Conservation (phyloP, 2,329 filamentous ascomycete genomes). For the Chrysoporthe puriensis region DNA sequence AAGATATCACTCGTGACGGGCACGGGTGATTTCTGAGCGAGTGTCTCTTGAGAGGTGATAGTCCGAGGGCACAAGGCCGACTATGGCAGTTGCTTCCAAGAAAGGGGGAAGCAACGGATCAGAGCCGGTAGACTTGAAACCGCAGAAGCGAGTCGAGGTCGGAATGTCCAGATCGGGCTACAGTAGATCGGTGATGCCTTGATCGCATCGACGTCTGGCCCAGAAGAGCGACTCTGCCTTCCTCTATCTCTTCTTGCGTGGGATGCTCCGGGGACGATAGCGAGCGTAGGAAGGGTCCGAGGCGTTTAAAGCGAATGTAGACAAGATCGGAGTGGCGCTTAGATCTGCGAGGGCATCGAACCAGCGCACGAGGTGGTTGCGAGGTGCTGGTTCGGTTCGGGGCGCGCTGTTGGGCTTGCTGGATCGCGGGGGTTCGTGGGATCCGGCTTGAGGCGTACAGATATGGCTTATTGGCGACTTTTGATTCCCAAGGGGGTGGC, state of each 20-base stretch:
- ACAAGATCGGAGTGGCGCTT: slow-evolving; percentile 30
- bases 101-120: slow-evolving; percentile 5
- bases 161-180: not conserved
- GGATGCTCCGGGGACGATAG: slow-evolving; percentile 37
- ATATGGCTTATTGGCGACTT: slow-evolving; percentile 17
- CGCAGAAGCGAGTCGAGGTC: not conserved
- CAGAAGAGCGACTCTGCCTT: slow-evolving; percentile 13
- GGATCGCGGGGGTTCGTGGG: not conserved
- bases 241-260: slow-evolving; percentile 26
- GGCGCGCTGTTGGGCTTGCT: not conserved
- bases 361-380: slow-evolving; percentile 1
- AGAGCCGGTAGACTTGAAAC: slow-evolving; percentile 26
- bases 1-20: slow-evolving; percentile 19
- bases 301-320: slow-evolving; percentile 31
- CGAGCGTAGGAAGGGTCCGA: slow-evolving; percentile 41
- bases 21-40: slow-evolving; percentile 22
- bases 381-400: not conserved
- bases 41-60: slow-evolving; percentile 2
- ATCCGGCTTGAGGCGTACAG: slow-evolving; percentile 6
- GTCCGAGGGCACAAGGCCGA: slow-evolving; percentile 2
- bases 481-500: not conserved
- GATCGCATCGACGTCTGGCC: not conserved
- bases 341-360: slow-evolving; percentile 23
- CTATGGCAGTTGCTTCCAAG: not conserved
- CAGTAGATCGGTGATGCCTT: not conserved